Evolutionary conservation across 73 alveolate species (phyloP).

Genomic region (Paramecium sexaurelia): DNA sequence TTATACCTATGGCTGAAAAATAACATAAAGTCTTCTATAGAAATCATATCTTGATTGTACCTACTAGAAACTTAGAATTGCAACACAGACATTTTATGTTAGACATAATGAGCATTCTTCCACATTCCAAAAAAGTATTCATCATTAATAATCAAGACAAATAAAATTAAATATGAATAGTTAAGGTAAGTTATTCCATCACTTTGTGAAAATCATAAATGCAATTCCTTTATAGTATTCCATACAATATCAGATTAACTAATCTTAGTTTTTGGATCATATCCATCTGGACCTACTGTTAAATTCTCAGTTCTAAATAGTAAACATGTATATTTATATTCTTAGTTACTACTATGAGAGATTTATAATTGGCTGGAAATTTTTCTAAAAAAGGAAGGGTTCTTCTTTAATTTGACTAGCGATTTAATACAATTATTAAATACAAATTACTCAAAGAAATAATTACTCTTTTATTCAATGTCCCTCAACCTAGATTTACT

Average conservation of each 20-base stretch:
- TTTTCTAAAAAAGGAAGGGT: conserved; percentile 27
- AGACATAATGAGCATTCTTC: conserved; percentile 5
- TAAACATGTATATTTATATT: neutral
- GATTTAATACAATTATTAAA: neutral
- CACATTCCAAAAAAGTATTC: conserved; percentile 8
- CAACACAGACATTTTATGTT: conserved; percentile 29
- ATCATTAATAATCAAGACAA: neutral
- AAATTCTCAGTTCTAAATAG: neutral
- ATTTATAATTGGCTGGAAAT: conserved; percentile 37
- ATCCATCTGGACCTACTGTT: conserved; percentile 38
- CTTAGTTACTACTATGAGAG: neutral
- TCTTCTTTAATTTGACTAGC: neutral
- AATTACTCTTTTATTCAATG: neutral
- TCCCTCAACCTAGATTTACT: conserved; percentile 22
- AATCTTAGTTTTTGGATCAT: neutral
- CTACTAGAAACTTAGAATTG: conserved; percentile 25
- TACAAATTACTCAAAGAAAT: neutral
- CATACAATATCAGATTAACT: neutral
- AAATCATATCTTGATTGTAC: neutral
- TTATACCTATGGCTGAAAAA: neutral
- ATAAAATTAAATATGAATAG: neutral
- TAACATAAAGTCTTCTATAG: neutral
- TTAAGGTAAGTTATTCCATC: neutral
- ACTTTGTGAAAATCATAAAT: neutral
- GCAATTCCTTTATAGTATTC: neutral